phyloP scores from a whole-genome alignment of 352 stramenopile genomes.

The Pythium graminicola region DNA sequence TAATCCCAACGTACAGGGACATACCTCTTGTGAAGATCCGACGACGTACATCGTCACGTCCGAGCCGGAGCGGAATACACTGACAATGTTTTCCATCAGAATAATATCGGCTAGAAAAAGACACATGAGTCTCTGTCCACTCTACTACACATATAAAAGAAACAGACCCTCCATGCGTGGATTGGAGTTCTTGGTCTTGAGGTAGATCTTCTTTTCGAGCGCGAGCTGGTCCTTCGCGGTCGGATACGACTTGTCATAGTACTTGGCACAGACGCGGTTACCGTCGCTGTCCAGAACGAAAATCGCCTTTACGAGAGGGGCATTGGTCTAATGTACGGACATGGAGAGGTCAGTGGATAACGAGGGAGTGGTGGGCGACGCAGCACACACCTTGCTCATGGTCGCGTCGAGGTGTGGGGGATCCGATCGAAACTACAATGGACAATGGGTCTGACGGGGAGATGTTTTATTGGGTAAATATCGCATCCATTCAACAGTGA shows the following conservation, averaged over 20 bases:
- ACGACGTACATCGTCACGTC: constrained; percentile 88
- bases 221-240: constrained; percentile 79
- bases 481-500: not conserved
- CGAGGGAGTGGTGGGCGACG: not conserved
- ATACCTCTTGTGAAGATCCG: constrained; percentile 70
- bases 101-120: constrained; percentile 69
- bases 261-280: constrained; percentile 88
- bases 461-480: constrained; percentile 38
- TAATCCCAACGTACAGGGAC: too few relatives aligned
- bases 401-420: constrained; percentile 23
- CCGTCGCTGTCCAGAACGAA: constrained; percentile 86
- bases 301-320: constrained; percentile 83
- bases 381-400: constrained; percentile 48
- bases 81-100: constrained; percentile 87
- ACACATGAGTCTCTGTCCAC: not conserved
- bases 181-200: constrained; percentile 88
- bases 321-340: constrained; percentile 31
- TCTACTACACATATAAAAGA: not conserved
- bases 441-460: constrained; percentile 36
- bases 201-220: constrained; percentile 87
- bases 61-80: constrained; percentile 81
- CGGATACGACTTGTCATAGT: constrained; percentile 88
- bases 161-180: constrained; percentile 69
- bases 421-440: not conserved
- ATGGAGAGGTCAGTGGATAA: not conserved